Evolutionary conservation across 352 stramenopile species (phyloP).

Genomic region (Phytophthora tentaculata): DNA sequence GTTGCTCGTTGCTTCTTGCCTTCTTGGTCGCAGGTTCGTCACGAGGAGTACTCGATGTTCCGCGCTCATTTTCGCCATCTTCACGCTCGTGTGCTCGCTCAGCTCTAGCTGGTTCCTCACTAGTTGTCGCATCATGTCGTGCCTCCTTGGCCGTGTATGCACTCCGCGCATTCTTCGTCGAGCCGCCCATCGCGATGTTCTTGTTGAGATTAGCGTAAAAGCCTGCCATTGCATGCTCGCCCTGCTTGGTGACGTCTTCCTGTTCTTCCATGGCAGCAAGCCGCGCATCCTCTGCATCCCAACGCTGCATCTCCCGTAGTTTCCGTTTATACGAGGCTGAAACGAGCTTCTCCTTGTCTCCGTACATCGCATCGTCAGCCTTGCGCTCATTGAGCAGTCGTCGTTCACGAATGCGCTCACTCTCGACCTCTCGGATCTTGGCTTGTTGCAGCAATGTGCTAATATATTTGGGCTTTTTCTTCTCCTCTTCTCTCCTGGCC

Average conservation of each 20-base stretch:
- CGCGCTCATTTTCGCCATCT: background rate
- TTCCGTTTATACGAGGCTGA: conserved; percentile 93
- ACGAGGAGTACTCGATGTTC: conserved; percentile 1
- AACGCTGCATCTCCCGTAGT: conserved; percentile 89
- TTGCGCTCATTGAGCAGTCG: conserved; percentile 86
- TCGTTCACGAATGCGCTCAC: conserved; percentile 88
- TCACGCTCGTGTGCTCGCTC: conserved; percentile 11
- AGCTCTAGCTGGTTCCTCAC: conserved; percentile 8
- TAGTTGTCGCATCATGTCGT: conserved; percentile 10
- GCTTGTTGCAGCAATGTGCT: conserved; percentile 88
- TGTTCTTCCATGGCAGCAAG: conserved; percentile 69
- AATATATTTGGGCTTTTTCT: conserved; percentile 90
- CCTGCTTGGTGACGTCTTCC: conserved; percentile 81
- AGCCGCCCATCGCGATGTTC: conserved; percentile 92
- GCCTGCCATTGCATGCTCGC: conserved; percentile 75
- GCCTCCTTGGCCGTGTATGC: conserved; percentile 75
- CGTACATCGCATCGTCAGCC: conserved; percentile 80
- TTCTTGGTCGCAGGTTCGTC: conserved; percentile 32
- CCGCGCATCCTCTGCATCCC: conserved; percentile 82
- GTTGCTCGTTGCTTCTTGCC: conserved; percentile 13
- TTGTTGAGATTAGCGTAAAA: conserved; percentile 94
- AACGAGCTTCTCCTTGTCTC: conserved; percentile 92
- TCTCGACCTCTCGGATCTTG: conserved; percentile 90
- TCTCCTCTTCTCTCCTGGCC: conserved; percentile 59
- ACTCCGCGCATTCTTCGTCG: conserved; percentile 70